Evolutionary conservation across 2,329 filamentous ascomycete genomes (phyloP), one percentile per base, ranked within the genome.

Genomic region (Claviceps purpurea): DNA sequence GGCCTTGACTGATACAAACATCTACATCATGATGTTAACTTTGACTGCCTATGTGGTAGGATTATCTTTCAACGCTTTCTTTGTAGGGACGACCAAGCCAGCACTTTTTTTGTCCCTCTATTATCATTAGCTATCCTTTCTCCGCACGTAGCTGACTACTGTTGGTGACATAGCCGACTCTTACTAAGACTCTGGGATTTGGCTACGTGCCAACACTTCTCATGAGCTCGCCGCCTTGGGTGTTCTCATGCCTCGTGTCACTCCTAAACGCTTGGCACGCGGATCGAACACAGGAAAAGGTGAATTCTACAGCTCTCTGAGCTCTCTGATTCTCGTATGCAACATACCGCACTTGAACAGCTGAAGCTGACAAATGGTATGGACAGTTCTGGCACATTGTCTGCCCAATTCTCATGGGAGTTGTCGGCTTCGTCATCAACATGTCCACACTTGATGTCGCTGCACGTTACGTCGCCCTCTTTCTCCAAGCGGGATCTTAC

Each of bases 1-100:
- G 73, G 77, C 78, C 0, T 60, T 81, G 49, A 79, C 76, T 62
- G 81, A 84, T 55, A 16, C 67, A 56, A 83, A 82, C 68, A 78
- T 82, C 55, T 84, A 81, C 59, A 59, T 83, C 54, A 77, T 83
- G 75, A 81, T 81, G 73, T 52, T 82, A 6, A 78, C 77, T 1
- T 76, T 82, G 53, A 78, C 76, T 3, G 76, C 78, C 3, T 82
- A 82, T 55, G 77, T 82, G 7, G 70, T 81, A 5, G 78, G 79
- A 2, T 62, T 72, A 41, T 76, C 76, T 16, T 46, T 46, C 63
- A 79, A 79, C 56, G 76, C 75, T 42, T 82, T 79, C 63, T 80
- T 80, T 63, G 68, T 71, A 59, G 30, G 30, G 30, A 30, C 30
- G 8, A 3, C 62, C 67, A 13, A 1, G 5, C 8, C 2, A 13